Evolutionary conservation across 2,329 filamentous ascomycete genomes (phyloP).

Genomic region (Diaporthe destruens): DNA sequence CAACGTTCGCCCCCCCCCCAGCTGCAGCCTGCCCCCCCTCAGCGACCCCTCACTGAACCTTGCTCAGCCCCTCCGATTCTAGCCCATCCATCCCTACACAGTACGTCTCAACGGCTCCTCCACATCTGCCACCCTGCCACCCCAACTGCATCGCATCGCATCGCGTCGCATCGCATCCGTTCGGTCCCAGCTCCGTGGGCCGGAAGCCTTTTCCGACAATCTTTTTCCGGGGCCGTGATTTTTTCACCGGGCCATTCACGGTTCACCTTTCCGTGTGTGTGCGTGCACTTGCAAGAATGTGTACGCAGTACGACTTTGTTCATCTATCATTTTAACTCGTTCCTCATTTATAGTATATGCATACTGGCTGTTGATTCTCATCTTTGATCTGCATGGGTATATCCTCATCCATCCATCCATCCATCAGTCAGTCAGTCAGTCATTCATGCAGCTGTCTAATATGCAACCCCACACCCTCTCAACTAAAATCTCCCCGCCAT

Average conservation of each 20-base stretch:
- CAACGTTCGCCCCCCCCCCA: neutral
- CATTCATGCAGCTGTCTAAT: neutral
- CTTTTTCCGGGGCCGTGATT: constrained; percentile 20
- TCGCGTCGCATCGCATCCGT: constrained; percentile 14
- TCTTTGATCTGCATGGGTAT: constrained; percentile 28
- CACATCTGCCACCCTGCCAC: neutral
- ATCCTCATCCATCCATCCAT: constrained; percentile 23
- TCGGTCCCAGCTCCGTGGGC: constrained; percentile 25
- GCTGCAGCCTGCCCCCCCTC: neutral
- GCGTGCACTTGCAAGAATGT: neutral
- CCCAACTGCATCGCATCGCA: constrained; percentile 4
- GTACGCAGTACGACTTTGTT: neutral
- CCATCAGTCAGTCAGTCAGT: neutral
- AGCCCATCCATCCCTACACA: neutral
- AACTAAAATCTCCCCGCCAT: no score
- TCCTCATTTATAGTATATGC: neutral
- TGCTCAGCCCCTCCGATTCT: neutral
- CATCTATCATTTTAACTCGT: neutral
- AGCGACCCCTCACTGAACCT: neutral
- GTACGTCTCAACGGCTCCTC: neutral
- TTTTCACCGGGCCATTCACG: constrained; percentile 3
- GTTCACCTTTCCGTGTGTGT: neutral
- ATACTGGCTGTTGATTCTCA: neutral
- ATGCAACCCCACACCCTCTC: neutral
- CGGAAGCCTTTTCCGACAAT: constrained; percentile 12